Evolutionary conservation across 768 basidiomycete species (phyloP), one percentile per base, ranked within the genome.

Genomic region (Trametes cubensis): DNA sequence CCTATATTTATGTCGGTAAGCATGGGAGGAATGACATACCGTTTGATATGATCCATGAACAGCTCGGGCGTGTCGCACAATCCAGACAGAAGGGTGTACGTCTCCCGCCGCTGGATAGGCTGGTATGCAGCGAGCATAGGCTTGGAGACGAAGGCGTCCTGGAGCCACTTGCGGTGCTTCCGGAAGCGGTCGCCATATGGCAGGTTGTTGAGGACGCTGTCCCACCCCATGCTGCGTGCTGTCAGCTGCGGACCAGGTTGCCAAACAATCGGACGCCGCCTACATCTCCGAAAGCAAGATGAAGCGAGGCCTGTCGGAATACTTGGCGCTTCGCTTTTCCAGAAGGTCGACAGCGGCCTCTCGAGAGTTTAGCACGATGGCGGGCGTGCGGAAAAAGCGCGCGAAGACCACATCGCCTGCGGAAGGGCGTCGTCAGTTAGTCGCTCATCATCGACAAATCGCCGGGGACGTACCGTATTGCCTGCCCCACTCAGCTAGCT

Each of bases 261-360:
- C 25, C 25, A 5, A 4, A 8, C 7, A 4, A 17, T 26, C 28
- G 6, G 18, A 23, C 45, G 28, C 45, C 17, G 49, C 61, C 25
- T 45, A 67, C 69, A 71, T 34, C 28, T 71, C 70, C 1, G 28
- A 25, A 2, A 62, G 49, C 26, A 68, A 46, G 6, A 68, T 58
- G 23, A 71, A 63, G 5, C 55, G 66, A 5, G 73, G 72, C 15
- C 73, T 42, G 38, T 63, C 66, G 2, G 70, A 71, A 55, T 75
- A 74, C 28, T 71, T 72, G 4, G 52, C 49, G 47, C 66, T 61
- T 11, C 69, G 58, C 50, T 72, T 72, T 18, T 73, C 73, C 28
- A 72, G 51, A 14, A 75, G 65, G 17, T 75, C 74, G 17, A 51
- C 40, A 3, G 71, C 71, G 5, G 62, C 69, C 49, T 68, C 61